Conservation (phyloP, 768 basidiomycete species). For the Kondoa malvinella region DNA sequence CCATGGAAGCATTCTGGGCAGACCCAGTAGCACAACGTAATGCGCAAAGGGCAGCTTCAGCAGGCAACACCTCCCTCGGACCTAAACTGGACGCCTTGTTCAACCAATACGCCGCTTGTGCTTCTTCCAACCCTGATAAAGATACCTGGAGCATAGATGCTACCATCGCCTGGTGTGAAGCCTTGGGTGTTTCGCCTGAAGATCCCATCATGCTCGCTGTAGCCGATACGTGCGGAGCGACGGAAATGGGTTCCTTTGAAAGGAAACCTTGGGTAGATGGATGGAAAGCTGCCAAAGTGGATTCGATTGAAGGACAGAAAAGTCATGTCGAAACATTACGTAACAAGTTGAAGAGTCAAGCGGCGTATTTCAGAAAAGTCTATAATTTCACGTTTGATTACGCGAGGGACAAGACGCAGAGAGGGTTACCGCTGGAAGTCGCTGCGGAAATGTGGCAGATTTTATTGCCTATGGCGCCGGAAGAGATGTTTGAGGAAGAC, state of each 20-base stretch:
- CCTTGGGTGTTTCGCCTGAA: constrained; percentile 53
- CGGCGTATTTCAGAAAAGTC: constrained; percentile 55
- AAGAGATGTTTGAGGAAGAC: neutral
- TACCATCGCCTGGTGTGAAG: constrained; percentile 58
- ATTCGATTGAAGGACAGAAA: constrained; percentile 49
- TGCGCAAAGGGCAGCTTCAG: neutral
- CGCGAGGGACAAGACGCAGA: constrained; percentile 55
- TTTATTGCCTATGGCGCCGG: neutral
- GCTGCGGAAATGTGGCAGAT: constrained; percentile 5
- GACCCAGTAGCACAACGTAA: constrained; percentile 10
- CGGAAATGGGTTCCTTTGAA: constrained; percentile 53
- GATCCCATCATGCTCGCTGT: constrained; percentile 67
- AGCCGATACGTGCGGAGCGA: constrained; percentile 64
- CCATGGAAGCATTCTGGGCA: constrained; percentile 26
- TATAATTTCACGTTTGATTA: constrained; percentile 70
- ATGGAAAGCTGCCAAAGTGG: constrained; percentile 58
- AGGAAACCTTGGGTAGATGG: constrained; percentile 59
- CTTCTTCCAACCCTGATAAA: neutral
- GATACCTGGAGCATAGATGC: constrained; percentile 44
- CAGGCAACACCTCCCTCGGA: constrained; percentile 1
- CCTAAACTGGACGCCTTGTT: constrained; percentile 45
- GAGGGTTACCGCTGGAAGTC: constrained; percentile 34
- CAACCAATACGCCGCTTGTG: constrained; percentile 41
- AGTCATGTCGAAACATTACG: constrained; percentile 42
- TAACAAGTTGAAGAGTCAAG: constrained; percentile 46